These are phyloP conservation scores for Corynespora cassiicola DNA, from an alignment of 2,329 filamentous ascomycete species.

Conservation along the genomic window DNA sequence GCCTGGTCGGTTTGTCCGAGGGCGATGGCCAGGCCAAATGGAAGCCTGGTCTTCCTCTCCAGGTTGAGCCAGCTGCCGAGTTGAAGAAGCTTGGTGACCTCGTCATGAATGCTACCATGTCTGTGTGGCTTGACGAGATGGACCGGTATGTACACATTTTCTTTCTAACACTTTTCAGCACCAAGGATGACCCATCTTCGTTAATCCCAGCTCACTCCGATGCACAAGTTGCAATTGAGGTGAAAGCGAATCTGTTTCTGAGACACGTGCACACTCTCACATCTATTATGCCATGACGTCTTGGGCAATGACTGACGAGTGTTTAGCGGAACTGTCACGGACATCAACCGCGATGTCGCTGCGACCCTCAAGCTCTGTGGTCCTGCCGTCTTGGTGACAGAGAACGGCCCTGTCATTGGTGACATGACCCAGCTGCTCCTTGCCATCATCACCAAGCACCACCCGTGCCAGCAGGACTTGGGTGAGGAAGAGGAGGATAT, in stretches of 20 bases:
- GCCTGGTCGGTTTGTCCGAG: constrained; percentile 87
- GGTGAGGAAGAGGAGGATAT: constrained; percentile 75
- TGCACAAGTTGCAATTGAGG: constrained; percentile 84
- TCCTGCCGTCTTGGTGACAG: constrained; percentile 79
- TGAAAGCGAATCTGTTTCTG: constrained; percentile 76
- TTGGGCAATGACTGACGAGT: constrained; percentile 23
- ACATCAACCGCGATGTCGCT: constrained; percentile 92
- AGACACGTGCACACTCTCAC: no score
- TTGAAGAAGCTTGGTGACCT: constrained; percentile 86
- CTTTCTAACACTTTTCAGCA: constrained; percentile 16
- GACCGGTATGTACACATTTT: constrained; percentile 78
- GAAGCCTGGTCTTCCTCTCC: constrained; percentile 84
- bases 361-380: constrained; percentile 91
- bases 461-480: constrained; percentile 91
- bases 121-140: constrained; percentile 86
- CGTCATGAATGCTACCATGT: constrained; percentile 82
- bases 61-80: constrained; percentile 78
- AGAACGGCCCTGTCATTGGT: constrained; percentile 69
- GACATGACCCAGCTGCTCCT: constrained; percentile 78
- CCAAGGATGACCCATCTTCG: constrained; percentile 81
- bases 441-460: constrained; percentile 84
- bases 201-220: constrained; percentile 99
- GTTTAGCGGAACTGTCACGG: constrained; percentile 81
- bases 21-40: constrained; percentile 80
- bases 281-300: constrained; percentile 15